A percentile compares a stretch with the other conserved stretches of the same genome.
Evolutionary conservation across 345 rosid genomes (phyloP).

Genomic region (Eucalyptus albens): DNA sequence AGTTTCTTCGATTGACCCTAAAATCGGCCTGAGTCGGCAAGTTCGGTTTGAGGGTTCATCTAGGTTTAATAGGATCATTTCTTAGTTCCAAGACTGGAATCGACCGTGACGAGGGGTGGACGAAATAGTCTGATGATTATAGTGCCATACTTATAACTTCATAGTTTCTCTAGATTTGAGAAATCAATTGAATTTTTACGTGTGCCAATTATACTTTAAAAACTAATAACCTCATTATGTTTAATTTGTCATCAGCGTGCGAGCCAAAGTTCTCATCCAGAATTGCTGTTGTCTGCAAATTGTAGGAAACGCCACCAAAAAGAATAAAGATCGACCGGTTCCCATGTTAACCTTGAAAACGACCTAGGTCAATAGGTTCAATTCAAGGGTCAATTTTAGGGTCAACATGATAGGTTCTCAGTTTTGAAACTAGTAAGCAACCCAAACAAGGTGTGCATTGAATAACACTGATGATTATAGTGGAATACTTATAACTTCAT

Average conservation of each 20-base stretch:
- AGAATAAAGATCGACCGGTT: rapidly evolving
- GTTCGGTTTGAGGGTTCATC: neutral
- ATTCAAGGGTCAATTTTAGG: too few relatives aligned
- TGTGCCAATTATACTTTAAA: neutral
- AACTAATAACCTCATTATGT: neutral
- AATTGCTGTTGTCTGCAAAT: neutral
- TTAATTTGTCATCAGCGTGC: neutral
- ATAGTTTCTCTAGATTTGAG: neutral
- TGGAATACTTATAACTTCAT: neutral
- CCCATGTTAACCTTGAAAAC: neutral
- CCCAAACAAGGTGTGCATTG: rapidly evolving
- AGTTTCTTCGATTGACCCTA: neutral
- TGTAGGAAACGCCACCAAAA: neutral
- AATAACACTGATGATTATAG: neutral
- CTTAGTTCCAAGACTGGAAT: neutral
- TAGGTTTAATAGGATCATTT: neutral
- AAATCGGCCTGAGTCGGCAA: neutral
- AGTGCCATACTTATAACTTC: neutral
- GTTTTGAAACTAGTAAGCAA: neutral
- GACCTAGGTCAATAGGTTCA: too few relatives aligned
- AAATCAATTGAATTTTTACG: neutral
- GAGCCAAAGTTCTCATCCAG: neutral
- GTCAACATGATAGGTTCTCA: neutral
- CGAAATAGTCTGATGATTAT: neutral
- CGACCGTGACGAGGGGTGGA: neutral